Conservation (phyloP, 2,329 filamentous ascomycete species). For the Colletotrichum cuscutae region DNA sequence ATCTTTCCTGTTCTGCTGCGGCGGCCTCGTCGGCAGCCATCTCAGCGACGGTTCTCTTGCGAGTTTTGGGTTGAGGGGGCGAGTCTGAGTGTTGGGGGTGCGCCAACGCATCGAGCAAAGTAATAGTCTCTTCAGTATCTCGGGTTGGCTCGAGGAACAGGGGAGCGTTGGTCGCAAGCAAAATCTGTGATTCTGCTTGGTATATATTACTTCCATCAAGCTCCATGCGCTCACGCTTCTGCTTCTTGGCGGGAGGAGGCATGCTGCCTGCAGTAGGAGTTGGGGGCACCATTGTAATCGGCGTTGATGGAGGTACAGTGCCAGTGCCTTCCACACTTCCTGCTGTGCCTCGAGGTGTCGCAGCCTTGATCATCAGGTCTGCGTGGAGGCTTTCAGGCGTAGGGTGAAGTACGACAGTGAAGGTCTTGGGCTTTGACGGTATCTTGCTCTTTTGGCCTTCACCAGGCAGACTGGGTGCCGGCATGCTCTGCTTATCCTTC, state of each 20-base stretch:
- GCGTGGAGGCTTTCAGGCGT: slow-evolving; percentile 79
- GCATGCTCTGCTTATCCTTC: slow-evolving; percentile 69
- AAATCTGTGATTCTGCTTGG: slow-evolving; percentile 79
- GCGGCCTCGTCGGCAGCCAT: slow-evolving; percentile 94
- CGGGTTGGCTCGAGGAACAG: slow-evolving; percentile 82
- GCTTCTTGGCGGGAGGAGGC: slow-evolving; percentile 71
- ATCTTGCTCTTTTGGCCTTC: slow-evolving; percentile 57
- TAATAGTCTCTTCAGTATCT: slow-evolving; percentile 74
- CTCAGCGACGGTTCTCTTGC: slow-evolving; percentile 94
- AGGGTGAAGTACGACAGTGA: slow-evolving; percentile 85
- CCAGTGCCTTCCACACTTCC: slow-evolving; percentile 53
- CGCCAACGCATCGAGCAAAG: slow-evolving; percentile 75
- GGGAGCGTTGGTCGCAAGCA: slow-evolving; percentile 78
- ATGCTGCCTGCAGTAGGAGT: slow-evolving; percentile 70
- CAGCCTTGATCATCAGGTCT: slow-evolving; percentile 81
- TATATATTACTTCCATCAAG: slow-evolving; percentile 79
- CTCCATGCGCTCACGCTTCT: slow-evolving; percentile 78
- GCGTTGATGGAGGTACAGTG: slow-evolving; percentile 74
- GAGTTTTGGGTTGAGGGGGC: slow-evolving; percentile 85
- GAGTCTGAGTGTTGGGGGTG: slow-evolving; percentile 82
- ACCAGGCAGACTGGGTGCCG: slow-evolving; percentile 58
- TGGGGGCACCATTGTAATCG: slow-evolving; percentile 66
- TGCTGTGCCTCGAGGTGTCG: slow-evolving; percentile 67
- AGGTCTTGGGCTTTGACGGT: slow-evolving; percentile 71
- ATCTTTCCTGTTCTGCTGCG: slow-evolving; percentile 88